Conservation (phyloP, 1,139 yeast species). For the Geotrichum phurueaensis region DNA sequence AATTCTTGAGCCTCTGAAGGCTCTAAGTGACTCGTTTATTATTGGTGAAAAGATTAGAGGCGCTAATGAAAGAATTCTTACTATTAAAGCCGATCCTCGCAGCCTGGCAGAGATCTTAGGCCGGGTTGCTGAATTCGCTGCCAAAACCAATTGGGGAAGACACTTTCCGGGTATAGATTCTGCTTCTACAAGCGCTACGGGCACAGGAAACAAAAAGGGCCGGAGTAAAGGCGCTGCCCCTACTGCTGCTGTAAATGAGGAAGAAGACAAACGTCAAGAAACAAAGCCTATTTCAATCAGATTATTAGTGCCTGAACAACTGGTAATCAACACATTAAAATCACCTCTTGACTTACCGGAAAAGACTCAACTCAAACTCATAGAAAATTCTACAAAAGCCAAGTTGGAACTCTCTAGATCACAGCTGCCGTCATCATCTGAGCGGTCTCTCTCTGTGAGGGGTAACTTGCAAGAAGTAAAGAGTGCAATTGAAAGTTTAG, state of each 20-base stretch:
- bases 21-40: neutral
- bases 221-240: constrained; percentile 3
- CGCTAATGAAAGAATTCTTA: constrained; percentile 14
- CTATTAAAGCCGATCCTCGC: neutral
- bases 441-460: constrained; percentile 10
- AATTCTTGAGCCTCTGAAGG: neutral
- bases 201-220: constrained; percentile 3
- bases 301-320: constrained; percentile 9
- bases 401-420: constrained; percentile 14
- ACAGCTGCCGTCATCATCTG: constrained; percentile 16
- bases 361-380: neutral
- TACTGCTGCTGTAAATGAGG: constrained; percentile 20
- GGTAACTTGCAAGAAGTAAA: constrained; percentile 10
- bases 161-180: neutral
- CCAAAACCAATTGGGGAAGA: constrained; percentile 10
- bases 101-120: constrained; percentile 5
- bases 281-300: constrained; percentile 19
- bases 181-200: neutral
- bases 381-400: constrained; percentile 8
- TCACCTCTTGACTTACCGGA: neutral
- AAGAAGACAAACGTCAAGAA: constrained; percentile 26
- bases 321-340: constrained; percentile 2
- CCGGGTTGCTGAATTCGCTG: constrained; percentile 9
- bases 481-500: constrained; percentile 4
- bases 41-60: constrained; percentile 14